Evolutionary conservation across 257 asterid species (phyloP), one percentile per base, ranked within the genome.

Genomic region (Solanum sejunctum): DNA sequence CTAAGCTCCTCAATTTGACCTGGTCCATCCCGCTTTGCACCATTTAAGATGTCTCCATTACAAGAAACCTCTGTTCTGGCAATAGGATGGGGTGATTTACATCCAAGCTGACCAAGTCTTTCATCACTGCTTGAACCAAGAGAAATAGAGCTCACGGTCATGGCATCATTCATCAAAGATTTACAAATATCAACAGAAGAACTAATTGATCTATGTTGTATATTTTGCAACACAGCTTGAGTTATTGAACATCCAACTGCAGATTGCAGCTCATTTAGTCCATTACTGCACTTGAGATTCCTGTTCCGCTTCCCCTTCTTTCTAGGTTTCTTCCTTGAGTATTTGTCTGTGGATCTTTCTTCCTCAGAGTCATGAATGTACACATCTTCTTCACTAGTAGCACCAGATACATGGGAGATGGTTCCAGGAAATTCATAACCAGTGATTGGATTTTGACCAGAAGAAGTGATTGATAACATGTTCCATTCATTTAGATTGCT

Each of bases 291-390:
- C n/a, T 64, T 81, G 75, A 80, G 81, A 79, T 45, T 71, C 28
- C 36, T 87, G 13, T 81, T 79, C 78, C 84, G 20, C 75, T 81
- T 85, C 70, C 84, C 83, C 70, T 36, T 87, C 55, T 85, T 84
- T 77, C 81, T 58, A 80, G 63, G 75, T 72, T 87, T 81, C 81
- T 85, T 87, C 71, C 56, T 87, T 23, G 81, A 72, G 57, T 60
- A 58, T 26, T 69, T 72, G 51, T 70, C 70, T 28, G 78, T n/a
- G 54, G 85, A 63, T 52, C 36, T 73, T 60, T 81, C 66, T 79
- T 70, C 79, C 82, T 84, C 51, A 54, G 32, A n/a, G 77, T 57
- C 84, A 32, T 49, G 72, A 61, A 47, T 55, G 66, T 73, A 11
- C 39, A n/a, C 51, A 10, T 58, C 61, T 67, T 80, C 70, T 43